Conservation (phyloP, 495 filamentous ascomycete species). For the Pyrenopolyporus hunteri region DNA sequence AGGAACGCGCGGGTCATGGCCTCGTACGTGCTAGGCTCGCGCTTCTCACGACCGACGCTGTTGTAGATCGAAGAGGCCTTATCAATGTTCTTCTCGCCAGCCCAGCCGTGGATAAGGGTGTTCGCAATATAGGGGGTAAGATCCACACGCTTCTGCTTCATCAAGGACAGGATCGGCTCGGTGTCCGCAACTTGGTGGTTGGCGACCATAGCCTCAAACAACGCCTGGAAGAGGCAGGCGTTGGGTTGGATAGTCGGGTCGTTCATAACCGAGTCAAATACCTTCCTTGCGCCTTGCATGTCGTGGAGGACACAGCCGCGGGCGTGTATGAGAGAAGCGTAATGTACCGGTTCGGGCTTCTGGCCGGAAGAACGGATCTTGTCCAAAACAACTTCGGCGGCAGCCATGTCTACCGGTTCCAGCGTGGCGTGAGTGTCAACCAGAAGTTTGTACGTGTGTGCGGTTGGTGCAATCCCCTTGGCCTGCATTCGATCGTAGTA, state of each 20-base stretch:
- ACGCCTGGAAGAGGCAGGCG: slow-evolving; percentile 90
- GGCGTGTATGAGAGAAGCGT: slow-evolving; percentile 92
- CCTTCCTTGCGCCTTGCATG: slow-evolving; percentile 75
- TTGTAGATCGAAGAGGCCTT: slow-evolving; percentile 82
- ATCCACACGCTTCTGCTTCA: slow-evolving; percentile 73
- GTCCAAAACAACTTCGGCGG: slow-evolving; percentile 84
- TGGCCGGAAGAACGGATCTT: slow-evolving; percentile 76
- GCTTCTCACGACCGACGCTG: slow-evolving; percentile 70
- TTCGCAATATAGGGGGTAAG: slow-evolving; percentile 99
- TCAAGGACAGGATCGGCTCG: slow-evolving; percentile 72
- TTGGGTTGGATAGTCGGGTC: slow-evolving; percentile 69
- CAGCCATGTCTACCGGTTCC: slow-evolving; percentile 87
- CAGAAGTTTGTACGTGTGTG: slow-evolving; percentile 97
- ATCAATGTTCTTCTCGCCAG: slow-evolving; percentile 76
- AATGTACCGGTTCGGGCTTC: slow-evolving; percentile 89
- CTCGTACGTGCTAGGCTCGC: slow-evolving; percentile 98
- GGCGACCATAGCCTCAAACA: slow-evolving; percentile 95
- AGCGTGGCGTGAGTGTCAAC: slow-evolving; percentile 95
- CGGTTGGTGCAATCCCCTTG: slow-evolving; percentile 86
- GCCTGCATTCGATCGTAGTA: slow-evolving; percentile 95
- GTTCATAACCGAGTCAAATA: slow-evolving; percentile 80
- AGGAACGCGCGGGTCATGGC: slow-evolving; percentile 96
- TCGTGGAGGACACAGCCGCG: slow-evolving; percentile 95
- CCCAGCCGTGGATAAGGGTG: slow-evolving; percentile 98
- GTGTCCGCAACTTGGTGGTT: slow-evolving; percentile 84